Conservation (phyloP, 2,329 filamentous ascomycete genomes). For the Thermoascus crustaceus region DNA sequence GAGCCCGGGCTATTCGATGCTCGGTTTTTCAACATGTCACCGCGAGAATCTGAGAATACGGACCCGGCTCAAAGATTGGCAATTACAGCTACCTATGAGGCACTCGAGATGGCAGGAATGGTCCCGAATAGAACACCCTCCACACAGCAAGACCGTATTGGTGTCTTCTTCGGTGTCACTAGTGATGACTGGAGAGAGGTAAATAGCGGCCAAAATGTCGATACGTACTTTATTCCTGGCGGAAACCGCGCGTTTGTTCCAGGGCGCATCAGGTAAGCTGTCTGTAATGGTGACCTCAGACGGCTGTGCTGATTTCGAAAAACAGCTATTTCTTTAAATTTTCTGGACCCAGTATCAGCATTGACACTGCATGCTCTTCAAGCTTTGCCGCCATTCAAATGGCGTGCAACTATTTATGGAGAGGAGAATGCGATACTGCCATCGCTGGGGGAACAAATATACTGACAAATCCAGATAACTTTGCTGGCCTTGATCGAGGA, state of each 20-base stretch:
- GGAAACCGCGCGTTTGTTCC: constrained; percentile 23
- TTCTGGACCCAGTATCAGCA: constrained; percentile 56
- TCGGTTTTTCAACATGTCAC: constrained; percentile 46
- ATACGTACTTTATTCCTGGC: constrained; percentile 56
- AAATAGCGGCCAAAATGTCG: constrained; percentile 59
- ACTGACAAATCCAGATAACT: constrained; percentile 69
- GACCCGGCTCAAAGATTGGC: constrained; percentile 73
- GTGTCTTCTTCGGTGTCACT: constrained; percentile 63
- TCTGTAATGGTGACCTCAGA: too few species aligned
- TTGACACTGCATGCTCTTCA: constrained; percentile 67
- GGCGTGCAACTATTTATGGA: constrained; percentile 61
- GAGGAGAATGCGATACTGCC: constrained; percentile 68
- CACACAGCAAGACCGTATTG: constrained; percentile 52
- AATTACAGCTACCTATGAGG: constrained; percentile 65
- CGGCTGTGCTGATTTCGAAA: too few species aligned
- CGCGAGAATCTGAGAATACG: constrained; percentile 68
- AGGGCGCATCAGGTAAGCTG: constrained; percentile 56
- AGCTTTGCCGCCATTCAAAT: constrained; percentile 61
- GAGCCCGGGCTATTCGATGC: constrained; percentile 32
- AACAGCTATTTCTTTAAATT: constrained; percentile 67
- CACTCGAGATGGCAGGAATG: constrained; percentile 68
- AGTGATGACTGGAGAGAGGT: constrained; percentile 53
- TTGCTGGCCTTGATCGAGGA: constrained; percentile 56
- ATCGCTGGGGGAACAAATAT: constrained; percentile 63
- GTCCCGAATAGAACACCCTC: constrained; percentile 60